Evolutionary conservation across 257 asterid species (phyloP), one percentile per base, ranked within the genome.

Genomic region (Mitragyna speciosa): DNA sequence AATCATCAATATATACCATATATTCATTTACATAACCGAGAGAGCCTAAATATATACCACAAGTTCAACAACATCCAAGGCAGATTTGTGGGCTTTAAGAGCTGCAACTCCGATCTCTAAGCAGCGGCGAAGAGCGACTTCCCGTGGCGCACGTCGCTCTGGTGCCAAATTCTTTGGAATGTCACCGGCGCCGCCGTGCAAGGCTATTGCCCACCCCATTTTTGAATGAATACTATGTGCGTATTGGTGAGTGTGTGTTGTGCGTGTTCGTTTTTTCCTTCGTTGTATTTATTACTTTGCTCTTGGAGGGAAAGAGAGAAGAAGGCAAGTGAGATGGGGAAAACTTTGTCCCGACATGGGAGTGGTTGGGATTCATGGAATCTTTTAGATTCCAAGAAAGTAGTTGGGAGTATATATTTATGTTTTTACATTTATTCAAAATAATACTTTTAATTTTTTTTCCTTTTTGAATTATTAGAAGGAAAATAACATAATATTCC

Each of bases 181-280:
- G 70, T 89, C 97, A 12, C 99, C 99, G 72, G 94, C 97, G 59
- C 99, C 97, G 64, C 99, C 98, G 85, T 95, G 99, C 52, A 95
- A 81, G 33, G 98, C 98, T 80, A 95, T 90, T 24, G 98, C 97
- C 99, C 99, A 95, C 67, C 98, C 98, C 98, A 95, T 95, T 73
- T 66, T 77, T n/a, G n/a, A n/a, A n/a, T n/a, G n/a, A n/a, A n/a
- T n/a, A n/a, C n/a, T n/a, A n/a, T n/a, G n/a, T n/a, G n/a, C n/a
- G n/a, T n/a, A n/a, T n/a, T n/a, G n/a, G n/a, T n/a, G n/a, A 15
- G 31, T 0, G 19, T 48, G 66, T 20, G 51, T 7, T 39, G 71
- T 22, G 6, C 39, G 64, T 16, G 4, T n/a, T 31, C 2, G 10
- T 39, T 17, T 26, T n/a, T 20, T 31, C 36, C 45, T 63, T 11